Evolutionary conservation across 371 early-diverging fungal genomes (phyloP).

Genomic region (Nematocida sp.): DNA sequence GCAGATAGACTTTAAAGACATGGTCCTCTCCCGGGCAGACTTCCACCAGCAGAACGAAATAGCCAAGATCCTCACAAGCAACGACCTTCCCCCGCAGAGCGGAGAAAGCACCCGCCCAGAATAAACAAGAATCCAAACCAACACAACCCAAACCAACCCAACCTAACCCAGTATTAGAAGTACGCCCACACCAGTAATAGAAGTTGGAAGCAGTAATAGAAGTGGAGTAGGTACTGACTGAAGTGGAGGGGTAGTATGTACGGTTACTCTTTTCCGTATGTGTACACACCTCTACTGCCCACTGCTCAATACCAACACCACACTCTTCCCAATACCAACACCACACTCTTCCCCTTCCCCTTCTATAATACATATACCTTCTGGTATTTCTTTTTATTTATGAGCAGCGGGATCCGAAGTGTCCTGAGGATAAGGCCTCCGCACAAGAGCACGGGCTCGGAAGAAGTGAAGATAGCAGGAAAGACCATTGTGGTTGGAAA

Average conservation of each 20-base stretch:
- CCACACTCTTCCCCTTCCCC: no score
- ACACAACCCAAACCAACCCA: background rate
- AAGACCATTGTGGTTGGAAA: slow-evolving; percentile 14
- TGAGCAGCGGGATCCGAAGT: slow-evolving; percentile 9
- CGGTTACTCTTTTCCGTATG: no score
- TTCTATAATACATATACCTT: no score
- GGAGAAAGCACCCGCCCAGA: background rate
- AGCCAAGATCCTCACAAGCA: slow-evolving; percentile 22
- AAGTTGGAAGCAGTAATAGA: background rate
- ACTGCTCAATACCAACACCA: no score
- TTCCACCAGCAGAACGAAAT: slow-evolving; percentile 47
- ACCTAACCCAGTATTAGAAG: background rate
- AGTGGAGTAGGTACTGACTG: background rate
- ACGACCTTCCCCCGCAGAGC: background rate
- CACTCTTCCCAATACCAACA: no score
- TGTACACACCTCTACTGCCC: no score
- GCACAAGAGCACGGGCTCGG: slow-evolving; percentile 6
- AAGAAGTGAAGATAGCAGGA: slow-evolving; percentile 5
- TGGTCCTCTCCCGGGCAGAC: slow-evolving; percentile 28
- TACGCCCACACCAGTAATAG: background rate
- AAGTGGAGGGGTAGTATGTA: background rate
- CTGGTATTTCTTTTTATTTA: slow-evolving; percentile 41
- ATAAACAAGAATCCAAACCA: background rate
- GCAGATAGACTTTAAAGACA: slow-evolving; percentile 48
- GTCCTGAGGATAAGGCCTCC: slow-evolving; percentile 29